These are phyloP conservation scores for Lactarius deliciosus DNA, from an alignment of 768 basidiomycete genomes.

Conservation along the genomic window DNA sequence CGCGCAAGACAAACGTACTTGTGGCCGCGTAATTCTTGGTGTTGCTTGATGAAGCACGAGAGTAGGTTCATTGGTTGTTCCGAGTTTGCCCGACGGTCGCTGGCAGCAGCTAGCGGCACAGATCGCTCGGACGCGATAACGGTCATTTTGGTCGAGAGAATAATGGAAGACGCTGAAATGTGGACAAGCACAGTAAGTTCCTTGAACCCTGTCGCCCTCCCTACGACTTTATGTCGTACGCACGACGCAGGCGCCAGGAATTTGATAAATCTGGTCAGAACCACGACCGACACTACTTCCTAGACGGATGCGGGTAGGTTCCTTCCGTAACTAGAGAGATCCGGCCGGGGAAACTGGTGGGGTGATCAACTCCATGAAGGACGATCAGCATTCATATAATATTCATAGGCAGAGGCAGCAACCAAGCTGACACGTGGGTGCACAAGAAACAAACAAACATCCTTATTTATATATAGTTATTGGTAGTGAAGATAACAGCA, in stretches of 20 bases:
- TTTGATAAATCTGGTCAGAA: background rate
- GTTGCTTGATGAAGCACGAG: conserved; percentile 55
- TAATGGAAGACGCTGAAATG: background rate
- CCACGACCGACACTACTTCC: background rate
- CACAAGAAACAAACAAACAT: background rate
- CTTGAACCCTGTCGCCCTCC: background rate
- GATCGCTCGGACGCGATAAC: background rate
- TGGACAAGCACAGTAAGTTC: background rate
- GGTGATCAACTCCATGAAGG: background rate
- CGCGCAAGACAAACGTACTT: conserved; percentile 44
- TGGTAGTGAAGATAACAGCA: background rate
- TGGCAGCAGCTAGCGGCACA: background rate
- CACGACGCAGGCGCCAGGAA: background rate
- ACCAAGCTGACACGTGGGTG: background rate
- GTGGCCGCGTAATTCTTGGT: conserved; percentile 62
- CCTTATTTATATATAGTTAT: background rate
- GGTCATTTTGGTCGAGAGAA: conserved; percentile 4
- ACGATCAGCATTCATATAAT: background rate
- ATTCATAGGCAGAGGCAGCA: background rate
- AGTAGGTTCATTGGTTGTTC: conserved; percentile 42
- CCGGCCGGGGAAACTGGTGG: background rate
- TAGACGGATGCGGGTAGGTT: background rate
- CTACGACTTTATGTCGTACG: background rate
- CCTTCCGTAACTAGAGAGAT: conserved; percentile 17
- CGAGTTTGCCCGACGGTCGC: background rate